These are phyloP conservation scores for Lachnellula arida DNA, from an alignment of 2,329 filamentous ascomycete genomes.

Conservation along the genomic window DNA sequence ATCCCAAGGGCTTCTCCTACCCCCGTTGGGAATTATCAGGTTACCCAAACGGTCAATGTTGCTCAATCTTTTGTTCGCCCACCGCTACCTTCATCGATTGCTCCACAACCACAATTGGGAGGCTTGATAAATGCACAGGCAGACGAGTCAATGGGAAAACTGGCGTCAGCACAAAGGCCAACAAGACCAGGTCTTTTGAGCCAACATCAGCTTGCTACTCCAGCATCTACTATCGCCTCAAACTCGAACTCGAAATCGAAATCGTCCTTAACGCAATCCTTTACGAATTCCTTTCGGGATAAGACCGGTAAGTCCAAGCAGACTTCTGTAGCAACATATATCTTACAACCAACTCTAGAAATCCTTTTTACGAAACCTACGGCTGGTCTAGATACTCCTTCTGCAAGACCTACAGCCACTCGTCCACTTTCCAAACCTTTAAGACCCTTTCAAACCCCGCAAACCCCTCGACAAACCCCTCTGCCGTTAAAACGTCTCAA, in stretches of 20 bases:
- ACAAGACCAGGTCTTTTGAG: constrained; percentile 25
- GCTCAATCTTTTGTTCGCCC: constrained; percentile 21
- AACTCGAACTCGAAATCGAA: constrained; percentile 2
- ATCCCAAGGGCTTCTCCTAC: constrained; percentile 4
- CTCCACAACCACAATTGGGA: constrained; percentile 12
- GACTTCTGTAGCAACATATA: background rate
- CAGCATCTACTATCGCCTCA: constrained; percentile 26
- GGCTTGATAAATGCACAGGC: constrained; percentile 6
- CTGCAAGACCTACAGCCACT: constrained; percentile 12
- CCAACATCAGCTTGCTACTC: constrained; percentile 30
- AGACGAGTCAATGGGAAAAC: constrained; percentile 28
- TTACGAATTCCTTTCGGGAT: constrained; percentile 18
- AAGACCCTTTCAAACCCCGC: constrained; percentile 28
- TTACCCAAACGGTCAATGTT: constrained; percentile 19
- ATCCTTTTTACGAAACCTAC: constrained; percentile 21
- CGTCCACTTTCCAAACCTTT: constrained; percentile 10
- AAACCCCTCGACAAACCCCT: constrained; percentile 30
- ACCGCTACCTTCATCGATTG: constrained; percentile 17
- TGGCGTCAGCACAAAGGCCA: constrained; percentile 25
- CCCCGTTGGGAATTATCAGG: constrained; percentile 12
- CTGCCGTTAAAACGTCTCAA: constrained; percentile 14
- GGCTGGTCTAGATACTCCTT: constrained; percentile 22
- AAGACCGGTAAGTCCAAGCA: constrained; percentile 13
- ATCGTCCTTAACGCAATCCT: constrained; percentile 21
- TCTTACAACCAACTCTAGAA: constrained; percentile 13